Percentiles rank a stretch among this genome's conserved stretches.
phyloP scores from a whole-genome alignment of 1,139 yeast species.

The Candida labiduridarum region DNA sequence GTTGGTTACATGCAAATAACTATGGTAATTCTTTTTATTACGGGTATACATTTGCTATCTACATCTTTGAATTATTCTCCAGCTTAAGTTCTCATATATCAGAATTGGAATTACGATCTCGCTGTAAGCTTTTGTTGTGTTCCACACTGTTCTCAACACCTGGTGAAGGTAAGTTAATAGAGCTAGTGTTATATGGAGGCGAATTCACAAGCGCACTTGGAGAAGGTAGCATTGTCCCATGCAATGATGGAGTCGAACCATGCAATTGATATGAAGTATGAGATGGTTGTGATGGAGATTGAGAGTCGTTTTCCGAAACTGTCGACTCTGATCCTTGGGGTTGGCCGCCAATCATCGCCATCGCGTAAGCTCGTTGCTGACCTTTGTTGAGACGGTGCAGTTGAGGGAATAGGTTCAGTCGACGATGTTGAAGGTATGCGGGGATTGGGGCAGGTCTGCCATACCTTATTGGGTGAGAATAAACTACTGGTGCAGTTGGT shows the following conservation, averaged over 20 bases:
- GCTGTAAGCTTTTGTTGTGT: background rate
- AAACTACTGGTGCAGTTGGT: background rate
- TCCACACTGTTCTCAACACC: background rate
- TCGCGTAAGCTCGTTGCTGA: constrained; percentile 1
- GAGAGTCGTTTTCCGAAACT: background rate
- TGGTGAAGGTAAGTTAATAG: background rate
- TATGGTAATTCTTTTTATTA: background rate
- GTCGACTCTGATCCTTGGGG: background rate
- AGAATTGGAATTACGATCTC: background rate
- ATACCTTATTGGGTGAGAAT: constrained; percentile 7
- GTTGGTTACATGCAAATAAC: background rate
- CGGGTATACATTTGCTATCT: background rate
- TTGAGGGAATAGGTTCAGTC: constrained; percentile 1
- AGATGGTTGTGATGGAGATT: background rate
- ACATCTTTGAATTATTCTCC: too few relatives aligned
- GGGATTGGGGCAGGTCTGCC: constrained; percentile 7
- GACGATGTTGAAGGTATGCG: background rate
- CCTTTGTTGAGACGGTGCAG: constrained; percentile 1
- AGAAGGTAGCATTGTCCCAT: background rate
- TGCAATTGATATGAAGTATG: background rate
- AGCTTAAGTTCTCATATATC: too few relatives aligned
- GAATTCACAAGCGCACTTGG: background rate
- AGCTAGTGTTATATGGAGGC: background rate
- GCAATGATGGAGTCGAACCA: background rate
- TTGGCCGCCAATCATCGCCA: background rate